Evolutionary conservation across 345 rosid species (phyloP), one percentile per base, ranked within the genome.

Genomic region (Anastatica hierochuntica): DNA sequence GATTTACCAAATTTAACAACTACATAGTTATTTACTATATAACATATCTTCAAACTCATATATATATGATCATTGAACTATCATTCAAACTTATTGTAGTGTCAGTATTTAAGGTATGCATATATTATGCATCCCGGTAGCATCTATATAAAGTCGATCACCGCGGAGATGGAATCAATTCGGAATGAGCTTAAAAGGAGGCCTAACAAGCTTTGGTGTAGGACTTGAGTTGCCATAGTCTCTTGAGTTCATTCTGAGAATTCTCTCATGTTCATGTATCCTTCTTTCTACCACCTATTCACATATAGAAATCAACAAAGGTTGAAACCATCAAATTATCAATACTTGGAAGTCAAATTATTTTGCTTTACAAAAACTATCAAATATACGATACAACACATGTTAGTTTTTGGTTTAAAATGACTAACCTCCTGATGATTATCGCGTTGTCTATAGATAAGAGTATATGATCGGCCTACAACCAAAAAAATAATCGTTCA

Each of bases 181-280:
- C 20, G 92, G 96, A 63, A 88, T 92, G 72, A 82, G 88, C 88
- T 92, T 88, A 84, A 72, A 92, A 70, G 88, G 98, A 48, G 98
- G 98, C 78, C 71, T 74, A 6, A 64, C 80, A 41, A 92, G 79
- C 58, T 77, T 72, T 37, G 92, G 94, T 16, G 77, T 45, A 26
- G 98, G 90, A 59, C 75, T 83, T 49, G 58, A 82, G 46, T 59
- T 67, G n/a, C 95, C 96, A 59, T 92, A 84, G 72, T 92, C 98
- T 59, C 63, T 69, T 58, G 77, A 61, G 51, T 78, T 85, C 33
- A 40, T 83, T 51, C 52, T 78, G 35, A 83, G 67, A 10, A 88
- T 26, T 76, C 95, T 81, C 64, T 80, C 95, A 20, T 77, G 84
- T 21, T 80, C 95, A 44, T 77, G 84, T 21, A 79, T 45, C 5